Evolutionary conservation across 1,139 yeast genomes (phyloP), one percentile per base, ranked within the genome.

Genomic region (Petasospora fabianii): DNA sequence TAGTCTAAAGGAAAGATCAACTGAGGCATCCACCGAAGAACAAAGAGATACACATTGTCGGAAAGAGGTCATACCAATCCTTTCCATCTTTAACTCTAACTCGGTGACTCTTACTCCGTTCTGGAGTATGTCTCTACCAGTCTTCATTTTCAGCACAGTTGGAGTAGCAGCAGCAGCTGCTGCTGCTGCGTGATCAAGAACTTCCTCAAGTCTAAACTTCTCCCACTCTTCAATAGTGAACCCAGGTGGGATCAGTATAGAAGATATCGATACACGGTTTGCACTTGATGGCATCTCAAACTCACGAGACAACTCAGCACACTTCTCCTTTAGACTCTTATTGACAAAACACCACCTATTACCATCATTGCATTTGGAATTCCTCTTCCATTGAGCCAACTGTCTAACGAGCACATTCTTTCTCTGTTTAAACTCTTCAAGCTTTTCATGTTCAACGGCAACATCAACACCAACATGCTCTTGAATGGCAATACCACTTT

Each of bases 401-500:
- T 48, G 49, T 18, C 14, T 41, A 31, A 39, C 36, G 29, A 46
- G 21, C 4, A 24, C 12, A 6, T 15, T 17, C 32, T 42, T 42
- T 5, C 44, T 29, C 6, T 2, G 20, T 14, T 15, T 14, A 17
- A 41, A 38, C 4, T 11, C 7, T 8, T 16, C 32, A 11, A 32
- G 14, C 36, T 36, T 42, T 15, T 30, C 31, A 15, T 27, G 21
- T 5, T 35, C 44, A 10, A 41, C 35, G 7, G 11, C 44, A 10
- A 41, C 35, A 9, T n/a, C 22, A 16, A 21, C 14, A 15, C 41
- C 43, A 11, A 15, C 8, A 18, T 34, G 40, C 35, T 40, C 42
- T 14, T 48, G 43, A 8, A 48, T 24, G 4, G 50, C 50, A 27
- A 39, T 27, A 2, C 41, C 48, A 35, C 49, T 42, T 17, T 48